Conservation (phyloP, 352 stramenopile species). For the Phytophthora kernoviae region DNA sequence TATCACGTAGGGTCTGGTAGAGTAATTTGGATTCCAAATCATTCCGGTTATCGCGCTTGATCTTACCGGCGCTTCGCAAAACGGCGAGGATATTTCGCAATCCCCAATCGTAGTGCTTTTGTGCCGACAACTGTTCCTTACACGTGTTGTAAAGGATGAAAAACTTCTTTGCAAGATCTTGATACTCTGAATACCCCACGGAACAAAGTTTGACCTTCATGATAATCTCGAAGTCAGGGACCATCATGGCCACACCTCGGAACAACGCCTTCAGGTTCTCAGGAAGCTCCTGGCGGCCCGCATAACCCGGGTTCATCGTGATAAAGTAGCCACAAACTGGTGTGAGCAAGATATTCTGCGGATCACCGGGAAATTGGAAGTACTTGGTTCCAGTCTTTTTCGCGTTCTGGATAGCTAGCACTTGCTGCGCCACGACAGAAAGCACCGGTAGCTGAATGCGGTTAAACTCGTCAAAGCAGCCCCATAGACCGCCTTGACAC, state of each 20-base stretch:
- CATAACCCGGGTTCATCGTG: conserved; percentile 99
- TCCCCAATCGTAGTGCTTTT: conserved; percentile 94
- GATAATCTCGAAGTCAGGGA: conserved; percentile 93
- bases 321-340: conserved; percentile 98
- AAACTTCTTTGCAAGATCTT: conserved; percentile 93
- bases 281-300: conserved; percentile 96
- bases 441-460: conserved; percentile 96
- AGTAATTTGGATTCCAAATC: conserved; percentile 89
- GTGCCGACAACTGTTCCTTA: conserved; percentile 91
- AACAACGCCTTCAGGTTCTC: conserved; percentile 98
- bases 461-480: conserved; percentile 99
- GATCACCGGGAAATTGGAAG: conserved; percentile 98
- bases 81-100: conserved; percentile 92
- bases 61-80: conserved; percentile 88
- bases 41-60: conserved; percentile 91
- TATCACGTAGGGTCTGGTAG: conserved; percentile 93
- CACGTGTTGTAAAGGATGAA: conserved; percentile 92
- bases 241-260: conserved; percentile 92
- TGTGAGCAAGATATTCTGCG: conserved; percentile 96
- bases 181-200: conserved; percentile 94
- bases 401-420: conserved; percentile 97
- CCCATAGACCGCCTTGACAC: conserved; percentile 96
- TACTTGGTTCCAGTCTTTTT: conserved; percentile 96
- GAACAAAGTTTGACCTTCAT: conserved; percentile 97
- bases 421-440: conserved; percentile 97